These are phyloP conservation scores for Asterophora lycoperdoides DNA, from an alignment of 768 basidiomycete genomes.

Conservation along the genomic window DNA sequence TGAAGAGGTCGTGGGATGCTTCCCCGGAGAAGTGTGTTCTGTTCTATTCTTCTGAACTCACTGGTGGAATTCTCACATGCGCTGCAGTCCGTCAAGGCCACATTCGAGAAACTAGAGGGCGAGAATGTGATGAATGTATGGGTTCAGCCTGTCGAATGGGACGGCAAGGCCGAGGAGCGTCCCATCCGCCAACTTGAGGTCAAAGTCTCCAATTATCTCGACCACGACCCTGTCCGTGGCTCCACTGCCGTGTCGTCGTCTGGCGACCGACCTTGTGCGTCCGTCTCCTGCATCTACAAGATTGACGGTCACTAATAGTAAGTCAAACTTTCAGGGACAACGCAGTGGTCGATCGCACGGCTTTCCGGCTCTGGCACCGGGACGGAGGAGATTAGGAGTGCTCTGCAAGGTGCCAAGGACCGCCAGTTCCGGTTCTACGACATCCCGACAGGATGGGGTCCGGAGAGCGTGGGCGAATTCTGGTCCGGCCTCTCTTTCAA, in stretches of 20 bases:
- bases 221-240: conserved; percentile 34
- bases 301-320: not conserved
- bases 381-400: conserved; percentile 29
- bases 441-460: conserved; percentile 46
- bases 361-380: conserved; percentile 24
- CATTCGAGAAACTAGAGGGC: conserved; percentile 52
- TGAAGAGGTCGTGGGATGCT: conserved; percentile 51
- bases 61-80: not conserved
- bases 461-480: conserved; percentile 38
- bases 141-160: conserved; percentile 58
- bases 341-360: conserved; percentile 53
- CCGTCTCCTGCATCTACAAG: not conserved
- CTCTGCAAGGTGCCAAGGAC: conserved; percentile 29
- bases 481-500: conserved; percentile 46
- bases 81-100: conserved; percentile 50
- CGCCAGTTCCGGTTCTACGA: conserved; percentile 44
- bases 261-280: conserved; percentile 27
- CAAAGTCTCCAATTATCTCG: conserved; percentile 37
- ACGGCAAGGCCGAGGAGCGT: conserved; percentile 28
- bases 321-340: conserved; percentile 43
- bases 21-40: conserved; percentile 56
- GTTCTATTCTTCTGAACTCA: not conserved
- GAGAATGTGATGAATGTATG: conserved; percentile 51
- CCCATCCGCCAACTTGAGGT: conserved; percentile 61
- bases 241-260: conserved; percentile 26